Evolutionary conservation across 2,329 filamentous ascomycete genomes (phyloP), one percentile per base, ranked within the genome.

Genomic region (Ambrosiella beaveri): DNA sequence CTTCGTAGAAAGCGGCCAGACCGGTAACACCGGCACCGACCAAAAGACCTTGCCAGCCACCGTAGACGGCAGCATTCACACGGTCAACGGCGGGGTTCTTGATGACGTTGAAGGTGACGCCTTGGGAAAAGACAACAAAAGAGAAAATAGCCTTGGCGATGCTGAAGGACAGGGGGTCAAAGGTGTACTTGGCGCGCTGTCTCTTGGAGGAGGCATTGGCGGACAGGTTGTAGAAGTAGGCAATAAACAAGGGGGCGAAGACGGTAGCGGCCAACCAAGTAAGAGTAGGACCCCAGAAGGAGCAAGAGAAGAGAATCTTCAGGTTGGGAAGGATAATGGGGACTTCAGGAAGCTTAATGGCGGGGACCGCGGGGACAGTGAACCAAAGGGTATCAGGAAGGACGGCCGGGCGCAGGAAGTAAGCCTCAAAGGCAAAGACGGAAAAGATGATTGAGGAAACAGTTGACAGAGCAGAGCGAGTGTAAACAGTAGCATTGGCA

Each of bases 191-290:
- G 63, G 73, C 74, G 62, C 73, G 72, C 49, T 67, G 64, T 62
- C 67, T 63, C 62, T 70, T 68, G 27, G 67, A 65, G 64, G 67
- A 61, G 64, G 67, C 65, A 66, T 62, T 62, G 65, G 68, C 69
- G 44, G 83, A 87, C 65, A 96, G 70, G 71, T 97, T 97, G 78
- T 95, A 85, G 68, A 96, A 95, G 73, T 93, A 97, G 35, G 86
- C 88, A 47, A 82, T 75, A 38, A 86, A 62, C 54, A 83, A 73
- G 1, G 91, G 91, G 36, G 91, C 63, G 49, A 86, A 65, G 57
- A 87, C 69, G 66, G 80, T 85, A 8, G 88, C 93, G 40, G 83
- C 68, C 4, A 80, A 68, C 89, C 90, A 97, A 17, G 89, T 75
- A 7, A 82, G 75, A 58, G 86, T 80, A 0, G 90, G 85, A 0